Evolutionary conservation across 116 monocot species (phyloP).

Genomic region (Zostera marina): DNA sequence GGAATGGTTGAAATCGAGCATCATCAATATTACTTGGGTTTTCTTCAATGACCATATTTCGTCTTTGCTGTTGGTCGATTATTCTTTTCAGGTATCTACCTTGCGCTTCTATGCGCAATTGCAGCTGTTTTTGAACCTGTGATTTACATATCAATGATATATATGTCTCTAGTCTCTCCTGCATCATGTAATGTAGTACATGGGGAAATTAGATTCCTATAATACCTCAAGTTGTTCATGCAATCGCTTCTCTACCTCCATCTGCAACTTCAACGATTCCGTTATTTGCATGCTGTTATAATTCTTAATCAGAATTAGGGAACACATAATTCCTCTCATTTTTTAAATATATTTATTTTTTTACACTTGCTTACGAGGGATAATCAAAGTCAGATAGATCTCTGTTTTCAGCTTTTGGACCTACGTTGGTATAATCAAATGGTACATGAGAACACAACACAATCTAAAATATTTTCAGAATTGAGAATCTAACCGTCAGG

Average conservation of each 20-base stretch:
- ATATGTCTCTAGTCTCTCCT: too few species aligned
- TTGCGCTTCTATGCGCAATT: slow-evolving; percentile 65
- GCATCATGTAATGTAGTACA: too few species aligned
- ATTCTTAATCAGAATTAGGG: background rate
- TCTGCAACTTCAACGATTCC: slow-evolving; percentile 59
- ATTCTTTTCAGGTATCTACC: slow-evolving; percentile 63
- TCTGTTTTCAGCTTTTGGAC: slow-evolving; percentile 32
- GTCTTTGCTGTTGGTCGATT: slow-evolving; percentile 51
- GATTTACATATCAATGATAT: background rate
- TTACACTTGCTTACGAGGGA: slow-evolving; percentile 31
- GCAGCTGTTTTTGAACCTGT: slow-evolving; percentile 60
- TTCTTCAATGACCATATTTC: slow-evolving; percentile 16
- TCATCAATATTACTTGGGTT: slow-evolving; percentile 2
- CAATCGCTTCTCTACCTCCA: slow-evolving; percentile 65
- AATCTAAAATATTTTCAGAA: background rate
- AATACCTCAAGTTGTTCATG: slow-evolving; percentile 62
- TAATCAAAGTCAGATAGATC: slow-evolving; percentile 35
- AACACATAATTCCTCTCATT: too few species aligned
- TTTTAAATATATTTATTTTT: too few species aligned
- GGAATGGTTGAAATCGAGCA: background rate
- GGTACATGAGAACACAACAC: background rate
- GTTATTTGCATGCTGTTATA: slow-evolving; percentile 44
- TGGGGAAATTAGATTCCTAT: too few species aligned
- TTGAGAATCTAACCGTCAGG: slow-evolving; percentile 25
- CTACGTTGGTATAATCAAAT: slow-evolving; percentile 15